Conservation (phyloP, 2,329 filamentous ascomycete species). For the Stemphylium beticola region DNA sequence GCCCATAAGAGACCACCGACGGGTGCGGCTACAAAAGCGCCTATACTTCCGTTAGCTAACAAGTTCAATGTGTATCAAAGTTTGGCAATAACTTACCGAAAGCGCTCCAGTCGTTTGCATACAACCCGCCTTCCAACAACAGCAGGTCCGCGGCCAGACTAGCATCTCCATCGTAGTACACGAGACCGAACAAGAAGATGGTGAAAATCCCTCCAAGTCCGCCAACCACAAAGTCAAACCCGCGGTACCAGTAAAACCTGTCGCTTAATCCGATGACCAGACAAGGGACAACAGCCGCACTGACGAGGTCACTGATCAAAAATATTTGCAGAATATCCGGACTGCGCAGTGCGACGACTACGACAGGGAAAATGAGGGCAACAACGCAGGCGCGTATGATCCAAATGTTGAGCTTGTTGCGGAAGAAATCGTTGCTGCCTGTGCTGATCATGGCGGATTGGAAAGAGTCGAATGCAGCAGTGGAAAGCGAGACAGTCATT, state of each 20-base stretch:
- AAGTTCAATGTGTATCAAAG: neutral
- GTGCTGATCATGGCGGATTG: slow-evolving; percentile 87
- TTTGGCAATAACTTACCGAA: slow-evolving; percentile 62
- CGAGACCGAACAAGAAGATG: slow-evolving; percentile 80
- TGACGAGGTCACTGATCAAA: slow-evolving; percentile 80
- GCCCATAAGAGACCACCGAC: slow-evolving; percentile 77
- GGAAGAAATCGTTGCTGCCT: slow-evolving; percentile 82
- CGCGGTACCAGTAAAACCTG: slow-evolving; percentile 73
- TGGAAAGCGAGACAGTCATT: slow-evolving; percentile 79
- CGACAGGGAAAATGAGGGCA: slow-evolving; percentile 73
- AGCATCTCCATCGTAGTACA: slow-evolving; percentile 77
- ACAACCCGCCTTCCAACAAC: slow-evolving; percentile 74
- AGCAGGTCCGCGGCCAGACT: slow-evolving; percentile 70
- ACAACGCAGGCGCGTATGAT: slow-evolving; percentile 73
- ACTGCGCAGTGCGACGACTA: slow-evolving; percentile 75
- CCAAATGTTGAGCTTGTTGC: slow-evolving; percentile 79
- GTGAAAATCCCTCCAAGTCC: slow-evolving; percentile 78
- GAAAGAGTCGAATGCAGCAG: slow-evolving; percentile 78
- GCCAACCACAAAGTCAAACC: slow-evolving; percentile 80
- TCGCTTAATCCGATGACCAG: slow-evolving; percentile 74
- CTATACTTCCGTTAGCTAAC: slow-evolving; percentile 31
- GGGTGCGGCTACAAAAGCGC: slow-evolving; percentile 79
- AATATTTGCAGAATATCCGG: slow-evolving; percentile 81
- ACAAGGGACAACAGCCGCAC: slow-evolving; percentile 76
- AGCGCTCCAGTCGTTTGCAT: slow-evolving; percentile 77